Evolutionary conservation across 345 rosid species (phyloP).

Genomic region (Ceriops tagal): DNA sequence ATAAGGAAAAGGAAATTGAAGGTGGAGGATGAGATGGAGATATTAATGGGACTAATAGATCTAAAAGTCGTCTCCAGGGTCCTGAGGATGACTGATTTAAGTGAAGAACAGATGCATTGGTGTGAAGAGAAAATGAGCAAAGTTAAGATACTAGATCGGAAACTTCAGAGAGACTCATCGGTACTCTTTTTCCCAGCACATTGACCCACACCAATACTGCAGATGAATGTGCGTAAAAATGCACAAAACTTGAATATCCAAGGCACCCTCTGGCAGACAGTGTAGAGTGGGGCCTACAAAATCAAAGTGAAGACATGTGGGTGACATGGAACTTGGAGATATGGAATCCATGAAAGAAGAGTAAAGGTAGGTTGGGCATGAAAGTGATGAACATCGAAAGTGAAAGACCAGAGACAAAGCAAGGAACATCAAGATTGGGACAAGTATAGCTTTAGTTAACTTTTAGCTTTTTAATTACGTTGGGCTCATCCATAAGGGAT

Average conservation of each 20-base stretch:
- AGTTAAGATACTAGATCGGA: conserved; percentile 63
- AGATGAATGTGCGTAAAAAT: conserved; percentile 22
- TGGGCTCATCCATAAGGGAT: conserved; percentile 28
- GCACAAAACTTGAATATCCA: conserved; percentile 43
- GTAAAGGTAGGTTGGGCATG: conserved; percentile 19
- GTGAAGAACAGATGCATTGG: conserved; percentile 85
- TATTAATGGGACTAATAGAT: conserved; percentile 86
- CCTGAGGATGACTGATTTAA: conserved; percentile 63
- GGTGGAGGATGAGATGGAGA: conserved; percentile 79
- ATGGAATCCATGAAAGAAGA: conserved; percentile 24
- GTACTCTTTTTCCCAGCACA: conserved; percentile 95
- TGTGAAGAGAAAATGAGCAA: conserved; percentile 97
- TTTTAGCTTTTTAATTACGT: conserved; percentile 21
- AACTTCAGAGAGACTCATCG: conserved; percentile 82
- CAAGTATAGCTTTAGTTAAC: conserved; percentile 41
- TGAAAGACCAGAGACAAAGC: conserved; percentile 46
- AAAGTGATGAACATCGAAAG: conserved; percentile 26
- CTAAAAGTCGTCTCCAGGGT: conserved; percentile 89
- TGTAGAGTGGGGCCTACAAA: conserved; percentile 33
- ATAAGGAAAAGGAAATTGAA: conserved; percentile 59
- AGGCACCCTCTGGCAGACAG: conserved; percentile 31
- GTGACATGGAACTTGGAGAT: conserved; percentile 35
- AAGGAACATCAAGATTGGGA: conserved; percentile 46
- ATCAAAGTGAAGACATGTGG: conserved; percentile 43
- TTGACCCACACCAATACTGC: conserved; percentile 34